These are phyloP conservation scores for Tricholoma saponaceum DNA, from an alignment of 768 basidiomycete genomes.

Conservation along the genomic window DNA sequence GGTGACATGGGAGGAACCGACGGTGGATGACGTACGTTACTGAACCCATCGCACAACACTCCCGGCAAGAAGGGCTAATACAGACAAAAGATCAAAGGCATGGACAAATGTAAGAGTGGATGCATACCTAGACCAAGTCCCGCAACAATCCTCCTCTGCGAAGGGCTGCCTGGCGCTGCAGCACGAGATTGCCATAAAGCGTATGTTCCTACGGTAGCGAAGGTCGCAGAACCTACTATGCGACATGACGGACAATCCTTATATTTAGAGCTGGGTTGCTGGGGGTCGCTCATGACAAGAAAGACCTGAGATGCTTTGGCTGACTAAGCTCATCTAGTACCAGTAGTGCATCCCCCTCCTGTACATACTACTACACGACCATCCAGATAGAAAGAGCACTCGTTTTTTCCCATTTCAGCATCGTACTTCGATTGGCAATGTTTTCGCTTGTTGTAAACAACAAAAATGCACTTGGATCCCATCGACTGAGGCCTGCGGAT, in stretches of 20 bases:
- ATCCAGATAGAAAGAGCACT: too few species aligned
- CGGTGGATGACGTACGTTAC: constrained; percentile 10
- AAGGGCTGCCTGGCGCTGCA: constrained; percentile 53
- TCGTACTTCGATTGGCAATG: too few species aligned
- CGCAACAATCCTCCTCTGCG: constrained; percentile 59
- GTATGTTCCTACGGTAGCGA: constrained; percentile 62
- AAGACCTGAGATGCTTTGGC: background rate
- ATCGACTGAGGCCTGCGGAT: too few species aligned
- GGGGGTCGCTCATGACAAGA: background rate
- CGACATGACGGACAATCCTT: constrained; percentile 69
- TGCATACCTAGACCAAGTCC: constrained; percentile 59
- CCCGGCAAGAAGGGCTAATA: constrained; percentile 31
- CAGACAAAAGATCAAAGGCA: background rate
- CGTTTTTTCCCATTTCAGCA: background rate
- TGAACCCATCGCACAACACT: constrained; percentile 37
- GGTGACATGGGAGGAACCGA: background rate
- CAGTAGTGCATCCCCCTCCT: too few species aligned
- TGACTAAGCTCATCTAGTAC: background rate
- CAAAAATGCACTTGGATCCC: too few species aligned
- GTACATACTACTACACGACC: too few species aligned
- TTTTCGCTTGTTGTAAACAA: too few species aligned
- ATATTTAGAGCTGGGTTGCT: constrained; percentile 1
- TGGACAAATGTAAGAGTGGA: background rate
- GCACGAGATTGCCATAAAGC: constrained; percentile 63
- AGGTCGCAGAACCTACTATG: constrained; percentile 60